phyloP scores from a whole-genome alignment of 2,329 filamentous ascomycete genomes.

The Colletotrichum phormii region DNA sequence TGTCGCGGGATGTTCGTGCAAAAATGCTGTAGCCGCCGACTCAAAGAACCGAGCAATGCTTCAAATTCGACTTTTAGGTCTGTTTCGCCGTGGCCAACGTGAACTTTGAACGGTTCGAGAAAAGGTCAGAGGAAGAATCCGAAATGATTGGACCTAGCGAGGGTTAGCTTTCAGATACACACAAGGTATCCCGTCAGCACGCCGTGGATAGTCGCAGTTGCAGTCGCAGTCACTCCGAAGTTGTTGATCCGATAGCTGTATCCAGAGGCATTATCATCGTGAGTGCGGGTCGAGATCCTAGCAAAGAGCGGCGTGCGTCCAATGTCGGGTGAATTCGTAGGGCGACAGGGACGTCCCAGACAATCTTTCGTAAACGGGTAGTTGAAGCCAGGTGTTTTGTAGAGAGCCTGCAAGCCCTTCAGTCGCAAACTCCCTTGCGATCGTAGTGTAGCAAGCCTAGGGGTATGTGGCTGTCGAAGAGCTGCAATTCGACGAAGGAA shows the following conservation, averaged over 20 bases:
- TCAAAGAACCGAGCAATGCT: slow-evolving; percentile 37
- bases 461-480: no score
- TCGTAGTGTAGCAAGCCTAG: neutral
- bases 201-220: neutral
- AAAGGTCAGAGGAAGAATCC: slow-evolving; percentile 35
- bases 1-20: slow-evolving; percentile 34
- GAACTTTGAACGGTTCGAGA: slow-evolving; percentile 47
- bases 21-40: slow-evolving; percentile 36
- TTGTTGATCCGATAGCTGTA: neutral
- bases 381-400: no score
- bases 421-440: neutral
- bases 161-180: slow-evolving; percentile 6
- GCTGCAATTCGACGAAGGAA: neutral
- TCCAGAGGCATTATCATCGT: neutral
- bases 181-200: neutral
- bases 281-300: neutral
- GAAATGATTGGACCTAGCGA: slow-evolving; percentile 27
- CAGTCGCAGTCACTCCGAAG: slow-evolving; percentile 1
- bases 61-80: slow-evolving; percentile 37
- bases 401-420: neutral
- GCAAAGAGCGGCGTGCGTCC: neutral
- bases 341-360: no score
- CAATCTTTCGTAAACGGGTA: no score
- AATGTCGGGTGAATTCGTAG: neutral
- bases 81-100: slow-evolving; percentile 33